Base-by-base conservation (phyloP, 2,329 filamentous ascomycete species). In the Colletotrichum gloeosporioides region DNA sequence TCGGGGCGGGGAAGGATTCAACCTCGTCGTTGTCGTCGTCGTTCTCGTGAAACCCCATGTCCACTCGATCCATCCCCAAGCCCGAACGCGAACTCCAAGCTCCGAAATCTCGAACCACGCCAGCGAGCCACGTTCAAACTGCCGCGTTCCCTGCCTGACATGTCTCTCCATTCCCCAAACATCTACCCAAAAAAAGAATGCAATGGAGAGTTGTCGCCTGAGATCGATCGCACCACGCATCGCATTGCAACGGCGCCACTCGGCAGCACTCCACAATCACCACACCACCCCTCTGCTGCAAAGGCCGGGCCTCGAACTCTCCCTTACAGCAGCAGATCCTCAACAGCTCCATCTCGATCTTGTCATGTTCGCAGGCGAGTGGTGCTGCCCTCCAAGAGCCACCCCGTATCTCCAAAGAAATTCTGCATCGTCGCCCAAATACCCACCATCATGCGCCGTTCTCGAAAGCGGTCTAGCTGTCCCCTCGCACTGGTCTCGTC, bases 141-240 rank as follows among this genome's bases (percentile, higher is more conserved):
- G 55, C 68, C 66, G 57, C 36, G 9, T 62, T 27, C 18, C 55
- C 25, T 39, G 16, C 32, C 25, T 16, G 3, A 2, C 13, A 44
- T 53, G 57, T 70, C 68, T 70, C 57, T 31, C 36, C 16, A 31
- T 25, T 34, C 32, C 4, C 16, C 29, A 39, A 36, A 34, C 34
- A 29, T 3, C 36, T 22, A 4, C 29, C 39, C 49, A 62, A 49
- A 31, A 29, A 12, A 59, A 59, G 22, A n/a, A 57, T 22, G 53
- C 12, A 34, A 18, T 22, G 16, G 16, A 31, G 9, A 32, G 31
- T 49, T 49, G 44, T 49, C 44, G 44, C n/a, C 49, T 25, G 12
- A n/a, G 57, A 62, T 49, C 68, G 68, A 70, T 70, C 68, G 68
- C 57, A 69, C 66, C 66, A 44, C 53, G 53, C 66, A 69, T 69